These are phyloP conservation scores for Trichosporon sp. DNA, from an alignment of 1,284 basidiomycete species.

Conservation along the genomic window DNA sequence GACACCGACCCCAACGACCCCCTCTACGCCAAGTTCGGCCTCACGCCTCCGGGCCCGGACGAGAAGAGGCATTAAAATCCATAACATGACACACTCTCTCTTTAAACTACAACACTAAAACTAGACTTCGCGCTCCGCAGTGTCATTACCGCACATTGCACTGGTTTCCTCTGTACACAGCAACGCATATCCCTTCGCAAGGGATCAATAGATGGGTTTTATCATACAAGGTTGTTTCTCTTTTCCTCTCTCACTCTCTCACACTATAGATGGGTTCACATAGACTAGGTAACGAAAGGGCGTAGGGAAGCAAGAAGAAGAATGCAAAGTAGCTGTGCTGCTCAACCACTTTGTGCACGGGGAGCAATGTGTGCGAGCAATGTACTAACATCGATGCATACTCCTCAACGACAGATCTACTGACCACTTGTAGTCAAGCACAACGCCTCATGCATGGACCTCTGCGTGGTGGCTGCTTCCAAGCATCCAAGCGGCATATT, in stretches of 20 bases:
- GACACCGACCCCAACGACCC: slow-evolving; percentile 58
- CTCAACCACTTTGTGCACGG: neutral
- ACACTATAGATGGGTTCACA: neutral
- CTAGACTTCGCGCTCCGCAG: neutral
- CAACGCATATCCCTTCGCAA: neutral
- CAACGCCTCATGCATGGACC: neutral
- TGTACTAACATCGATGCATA: too few relatives aligned
- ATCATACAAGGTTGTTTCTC: neutral
- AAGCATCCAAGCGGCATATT: neutral
- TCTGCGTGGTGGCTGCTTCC: too few relatives aligned
- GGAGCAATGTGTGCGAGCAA: neutral
- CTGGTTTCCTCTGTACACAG: neutral
- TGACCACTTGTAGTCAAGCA: neutral
- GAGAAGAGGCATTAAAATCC: slow-evolving; percentile 1
- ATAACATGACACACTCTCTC: neutral
- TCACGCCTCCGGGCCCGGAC: slow-evolving; percentile 14
- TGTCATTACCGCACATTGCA: neutral
- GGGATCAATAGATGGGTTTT: neutral
- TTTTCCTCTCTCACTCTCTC: neutral
- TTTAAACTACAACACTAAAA: neutral
- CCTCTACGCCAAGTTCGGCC: slow-evolving; percentile 37
- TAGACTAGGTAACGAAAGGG: neutral
- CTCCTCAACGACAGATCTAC: neutral
- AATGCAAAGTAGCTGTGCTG: slow-evolving; percentile 2
- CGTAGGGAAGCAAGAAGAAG: neutral